Conservation (phyloP, 2,329 filamentous ascomycete genomes). For the Aurifilum marmelostoma region DNA sequence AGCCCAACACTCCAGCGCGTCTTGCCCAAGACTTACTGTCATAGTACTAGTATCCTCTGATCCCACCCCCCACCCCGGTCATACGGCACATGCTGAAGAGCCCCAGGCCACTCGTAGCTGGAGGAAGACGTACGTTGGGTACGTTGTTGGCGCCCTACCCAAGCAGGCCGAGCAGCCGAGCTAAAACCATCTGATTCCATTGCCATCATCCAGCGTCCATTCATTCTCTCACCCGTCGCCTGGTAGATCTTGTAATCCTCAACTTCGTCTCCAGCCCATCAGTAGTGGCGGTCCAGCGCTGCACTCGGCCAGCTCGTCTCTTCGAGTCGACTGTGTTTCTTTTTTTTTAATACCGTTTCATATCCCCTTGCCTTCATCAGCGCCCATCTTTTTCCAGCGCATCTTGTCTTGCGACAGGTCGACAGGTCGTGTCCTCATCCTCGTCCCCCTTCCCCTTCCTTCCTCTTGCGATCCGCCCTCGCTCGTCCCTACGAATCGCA, state of each 20-base stretch:
- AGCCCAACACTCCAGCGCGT: not conserved
- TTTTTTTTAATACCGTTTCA: not conserved
- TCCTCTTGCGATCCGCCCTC: not conserved
- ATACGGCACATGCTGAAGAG: not conserved
- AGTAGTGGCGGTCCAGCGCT: slow-evolving; percentile 18
- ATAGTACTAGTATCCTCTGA: not conserved
- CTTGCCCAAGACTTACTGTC: not conserved
- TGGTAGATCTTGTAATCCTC: not conserved
- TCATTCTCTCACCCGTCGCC: not conserved
- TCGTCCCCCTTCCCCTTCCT: not conserved
- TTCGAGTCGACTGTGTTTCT: not conserved
- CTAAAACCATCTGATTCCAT: slow-evolving; percentile 7
- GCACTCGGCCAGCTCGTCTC: slow-evolving; percentile 13
- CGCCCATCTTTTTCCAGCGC: not conserved
- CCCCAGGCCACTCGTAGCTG: not conserved
- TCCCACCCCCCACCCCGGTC: too few species aligned
- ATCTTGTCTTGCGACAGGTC: not conserved
- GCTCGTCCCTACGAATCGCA: slow-evolving; percentile 1
- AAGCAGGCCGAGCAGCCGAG: slow-evolving; percentile 3
- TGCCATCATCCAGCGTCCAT: slow-evolving; percentile 7
- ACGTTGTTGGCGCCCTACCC: not conserved
- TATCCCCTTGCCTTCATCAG: not conserved
- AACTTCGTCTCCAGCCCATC: slow-evolving; percentile 9
- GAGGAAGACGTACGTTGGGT: not conserved
- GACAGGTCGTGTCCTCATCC: not conserved